Evolutionary conservation across 306 rosid genomes (phyloP), one percentile per base, ranked within the genome.

Genomic region (Urtica urens): DNA sequence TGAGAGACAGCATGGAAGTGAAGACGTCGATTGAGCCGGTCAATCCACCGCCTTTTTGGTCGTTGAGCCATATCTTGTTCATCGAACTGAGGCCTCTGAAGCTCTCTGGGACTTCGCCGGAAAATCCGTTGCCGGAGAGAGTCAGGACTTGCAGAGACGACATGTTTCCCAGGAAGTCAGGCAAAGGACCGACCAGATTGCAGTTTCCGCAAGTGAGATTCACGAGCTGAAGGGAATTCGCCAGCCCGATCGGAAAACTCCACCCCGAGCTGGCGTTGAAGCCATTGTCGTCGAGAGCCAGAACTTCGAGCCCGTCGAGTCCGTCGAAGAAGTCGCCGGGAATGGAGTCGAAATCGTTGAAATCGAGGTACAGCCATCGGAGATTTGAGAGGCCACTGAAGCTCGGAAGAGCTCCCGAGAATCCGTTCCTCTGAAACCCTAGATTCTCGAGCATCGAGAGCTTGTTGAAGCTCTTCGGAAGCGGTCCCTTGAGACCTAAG

Each of bases 321-420:
- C 86, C 87, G 10, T 71, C 65, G 42, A 92, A 92, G 76, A 75
- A 82, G 65, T 77, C 93, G 2, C 23, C 56, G 3, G 99, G 96
- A n/a, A 92, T 79, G 1, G 87, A 62, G 35, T 73, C 73, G 60
- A 92, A 92, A 20, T 73, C n/a, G 40, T 92, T 92, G 86, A 37
- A 58, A 52, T 85, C 76, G 17, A 92, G 55, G 20, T 37, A 92
- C 0, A 74, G 78, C 7, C 39, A 75, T 63, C 53, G 24, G 37
- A 92, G 56, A 3, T 65, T 67, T 0, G 70, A 45, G n/a, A 92
- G 49, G 15, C 87, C 96, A 0, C 59, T 48, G 53, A 92, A 53
- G 22, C 87, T 59, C 0, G 99, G 96, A 3, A 92, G 41, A 0
- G 94, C 69, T 1, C 99, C 99, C 23, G 39, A 58, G 13, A 92